A percentile compares a stretch with the other conserved stretches of the same genome.
phyloP scores from a whole-genome alignment of 176 grass and related monocot species.

The Avena atlantica region DNA sequence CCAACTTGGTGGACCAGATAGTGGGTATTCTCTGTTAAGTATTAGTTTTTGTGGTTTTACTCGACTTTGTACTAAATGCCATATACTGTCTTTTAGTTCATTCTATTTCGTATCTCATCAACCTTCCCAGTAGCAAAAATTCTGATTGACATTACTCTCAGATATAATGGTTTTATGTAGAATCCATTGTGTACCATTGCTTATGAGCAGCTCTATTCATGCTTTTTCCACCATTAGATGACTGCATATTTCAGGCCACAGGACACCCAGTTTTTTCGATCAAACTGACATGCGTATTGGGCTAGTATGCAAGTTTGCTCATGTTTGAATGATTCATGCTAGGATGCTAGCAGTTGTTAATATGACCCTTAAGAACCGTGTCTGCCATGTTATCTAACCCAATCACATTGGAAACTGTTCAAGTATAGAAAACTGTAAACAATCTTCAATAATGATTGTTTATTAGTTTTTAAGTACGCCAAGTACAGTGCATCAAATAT shows the following conservation, averaged over 20 bases:
- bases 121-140: background rate
- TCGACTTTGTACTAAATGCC: background rate
- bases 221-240: background rate
- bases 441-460: constrained; percentile 26
- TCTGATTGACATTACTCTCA: background rate
- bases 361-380: constrained; percentile 33
- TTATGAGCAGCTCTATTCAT: constrained; percentile 14
- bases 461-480: constrained; percentile 31
- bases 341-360: background rate
- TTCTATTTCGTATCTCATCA: constrained; percentile 29
- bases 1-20: constrained; percentile 97
- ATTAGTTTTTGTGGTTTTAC: constrained; percentile 29
- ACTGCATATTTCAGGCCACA: background rate
- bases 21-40: constrained; percentile 78
- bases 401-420: constrained; percentile 52
- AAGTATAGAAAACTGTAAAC: constrained; percentile 30
- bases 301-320: background rate
- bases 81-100: constrained; percentile 18
- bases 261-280: background rate
- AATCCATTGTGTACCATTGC: background rate
- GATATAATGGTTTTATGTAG: background rate
- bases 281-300: background rate
- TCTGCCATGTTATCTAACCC: constrained; percentile 40
- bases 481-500: constrained; percentile 10
- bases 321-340: background rate